Evolutionary conservation across 2,329 filamentous ascomycete genomes (phyloP), one percentile per base, ranked within the genome.

Genomic region (Ceratocystis lukuohia): DNA sequence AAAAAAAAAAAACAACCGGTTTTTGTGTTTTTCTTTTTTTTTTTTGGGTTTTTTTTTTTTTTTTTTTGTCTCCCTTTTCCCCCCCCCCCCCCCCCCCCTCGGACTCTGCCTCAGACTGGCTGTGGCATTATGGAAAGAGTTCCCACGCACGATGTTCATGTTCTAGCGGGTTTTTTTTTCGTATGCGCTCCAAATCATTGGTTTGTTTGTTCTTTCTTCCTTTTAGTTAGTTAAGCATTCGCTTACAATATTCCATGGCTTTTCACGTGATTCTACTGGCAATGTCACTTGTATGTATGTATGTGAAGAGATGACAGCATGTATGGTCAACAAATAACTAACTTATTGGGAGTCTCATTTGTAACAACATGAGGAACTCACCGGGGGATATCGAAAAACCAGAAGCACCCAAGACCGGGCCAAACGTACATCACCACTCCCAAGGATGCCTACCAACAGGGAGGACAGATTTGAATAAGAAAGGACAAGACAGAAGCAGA

Each of bases 361-460:
- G 56, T 63, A 28, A 48, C 61, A 53, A 37, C 15, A 62, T 66
- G 59, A 66, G 30, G 7, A 22, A 12, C 45, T 63, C 61, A 12
- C 59, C 45, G 61, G 65, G 61, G 65, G 65, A 66, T 66, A 66
- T 66, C 59, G 44, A 62, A 59, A n/a, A n/a, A 59, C 4, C 56
- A 59, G 56, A 59, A 59, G 56, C 56, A 59, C 56, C 28, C 28
- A 41, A 41, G 3, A 41, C 37, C 37, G 3, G 37, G 10, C 37
- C 37, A 10, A n/a, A 37, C 25, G 33, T 8, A 59, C 56, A 59
- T 59, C 28, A 37, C 56, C 56, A 33, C 28, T 17, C 56, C 25
- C 20, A 59, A 25, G n/a, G 37, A 41, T 41, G 37, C 10, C 37
- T n/a, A n/a, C 28, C 56, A 33, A n/a, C 46, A 63, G 46, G 53